Percentiles rank a stretch among this genome's conserved stretches.
Evolutionary conservation across 768 basidiomycete genomes (phyloP).

Genomic region (Auricularia auricula-judae): DNA sequence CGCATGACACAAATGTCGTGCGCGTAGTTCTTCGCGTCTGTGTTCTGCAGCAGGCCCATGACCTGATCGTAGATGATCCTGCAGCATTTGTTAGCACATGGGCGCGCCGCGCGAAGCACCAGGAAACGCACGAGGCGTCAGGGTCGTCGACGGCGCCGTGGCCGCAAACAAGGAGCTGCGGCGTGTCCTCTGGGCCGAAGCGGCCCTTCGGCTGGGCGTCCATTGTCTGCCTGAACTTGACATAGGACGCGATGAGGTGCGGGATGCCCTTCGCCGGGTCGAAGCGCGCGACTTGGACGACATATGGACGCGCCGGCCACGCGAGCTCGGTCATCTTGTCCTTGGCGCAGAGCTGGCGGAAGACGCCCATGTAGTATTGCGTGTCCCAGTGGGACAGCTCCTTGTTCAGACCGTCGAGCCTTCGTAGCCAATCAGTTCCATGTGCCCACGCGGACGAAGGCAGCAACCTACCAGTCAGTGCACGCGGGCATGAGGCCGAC

Average conservation of each 20-base stretch:
- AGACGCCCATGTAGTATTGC: conserved; percentile 75
- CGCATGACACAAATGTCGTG: conserved; percentile 68
- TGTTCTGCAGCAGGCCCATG: conserved; percentile 44
- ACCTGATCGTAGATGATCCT: conserved; percentile 82
- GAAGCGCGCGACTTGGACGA: conserved; percentile 90
- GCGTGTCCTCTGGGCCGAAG: conserved; percentile 39
- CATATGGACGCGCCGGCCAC: conserved; percentile 76
- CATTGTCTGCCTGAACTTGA: conserved; percentile 65
- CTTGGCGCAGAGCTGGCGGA: conserved; percentile 61
- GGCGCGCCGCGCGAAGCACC: conserved; percentile 5
- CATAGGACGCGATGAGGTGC: conserved; percentile 79
- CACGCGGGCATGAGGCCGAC: conserved; percentile 69
- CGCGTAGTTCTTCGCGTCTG: conserved; percentile 40
- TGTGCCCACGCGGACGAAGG: conserved; percentile 17
- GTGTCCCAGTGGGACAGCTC: conserved; percentile 13
- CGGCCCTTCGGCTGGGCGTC: conserved; percentile 27
- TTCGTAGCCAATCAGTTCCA: conserved; percentile 13
- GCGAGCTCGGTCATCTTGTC: conserved; percentile 72
- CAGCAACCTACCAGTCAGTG: conserved; percentile 60
- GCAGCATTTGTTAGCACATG: neutral
- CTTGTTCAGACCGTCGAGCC: conserved; percentile 90
- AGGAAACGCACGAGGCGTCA: conserved; percentile 42
- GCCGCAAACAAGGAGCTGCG: conserved; percentile 75
- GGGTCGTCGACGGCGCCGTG: conserved; percentile 94
- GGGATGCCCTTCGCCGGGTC: conserved; percentile 82